These are phyloP conservation scores for Phytophthora boehmeriae DNA, from an alignment of 352 stramenopile species.

Conservation along the genomic window DNA sequence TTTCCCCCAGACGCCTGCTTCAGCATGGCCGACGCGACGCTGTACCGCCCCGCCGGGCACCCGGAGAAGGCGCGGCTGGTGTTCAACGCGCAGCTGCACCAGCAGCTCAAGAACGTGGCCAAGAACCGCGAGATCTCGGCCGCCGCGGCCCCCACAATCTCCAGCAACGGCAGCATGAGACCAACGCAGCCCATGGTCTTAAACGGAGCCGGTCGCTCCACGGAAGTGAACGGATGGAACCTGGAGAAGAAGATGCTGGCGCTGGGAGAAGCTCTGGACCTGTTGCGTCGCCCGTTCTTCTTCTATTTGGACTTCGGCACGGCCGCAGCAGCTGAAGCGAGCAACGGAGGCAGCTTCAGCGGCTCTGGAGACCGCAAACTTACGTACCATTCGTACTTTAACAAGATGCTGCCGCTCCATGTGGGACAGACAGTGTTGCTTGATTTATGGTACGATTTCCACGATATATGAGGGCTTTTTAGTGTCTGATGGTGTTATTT, in stretches of 20 bases:
- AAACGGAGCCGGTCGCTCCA: conserved; percentile 39
- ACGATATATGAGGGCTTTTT: background rate
- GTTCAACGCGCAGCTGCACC: conserved; percentile 78
- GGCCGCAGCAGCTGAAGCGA: conserved; percentile 24
- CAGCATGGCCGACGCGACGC: conserved; percentile 48
- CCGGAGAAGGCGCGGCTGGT: conserved; percentile 63
- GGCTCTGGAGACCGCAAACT: conserved; percentile 50
- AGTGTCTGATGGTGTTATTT: conserved; percentile 1
- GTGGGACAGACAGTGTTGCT: conserved; percentile 74
- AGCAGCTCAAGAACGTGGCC: conserved; percentile 71
- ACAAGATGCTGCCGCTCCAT: conserved; percentile 73
- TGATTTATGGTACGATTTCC: conserved; percentile 63
- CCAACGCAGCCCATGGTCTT: conserved; percentile 45
- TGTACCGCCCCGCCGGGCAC: conserved; percentile 52
- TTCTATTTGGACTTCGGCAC: conserved; percentile 77
- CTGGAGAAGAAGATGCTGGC: conserved; percentile 81
- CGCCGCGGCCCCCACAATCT: conserved; percentile 40
- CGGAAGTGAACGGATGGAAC: conserved; percentile 75
- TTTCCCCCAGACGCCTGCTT: background rate
- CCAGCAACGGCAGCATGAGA: conserved; percentile 45
- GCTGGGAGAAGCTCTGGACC: conserved; percentile 60
- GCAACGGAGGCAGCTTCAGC: conserved; percentile 28
- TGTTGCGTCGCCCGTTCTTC: conserved; percentile 75
- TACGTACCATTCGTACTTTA: conserved; percentile 66
- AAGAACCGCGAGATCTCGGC: conserved; percentile 61